Base-by-base conservation (phyloP, 2,329 filamentous ascomycete genomes). In the Cladorrhinum sp. region DNA sequence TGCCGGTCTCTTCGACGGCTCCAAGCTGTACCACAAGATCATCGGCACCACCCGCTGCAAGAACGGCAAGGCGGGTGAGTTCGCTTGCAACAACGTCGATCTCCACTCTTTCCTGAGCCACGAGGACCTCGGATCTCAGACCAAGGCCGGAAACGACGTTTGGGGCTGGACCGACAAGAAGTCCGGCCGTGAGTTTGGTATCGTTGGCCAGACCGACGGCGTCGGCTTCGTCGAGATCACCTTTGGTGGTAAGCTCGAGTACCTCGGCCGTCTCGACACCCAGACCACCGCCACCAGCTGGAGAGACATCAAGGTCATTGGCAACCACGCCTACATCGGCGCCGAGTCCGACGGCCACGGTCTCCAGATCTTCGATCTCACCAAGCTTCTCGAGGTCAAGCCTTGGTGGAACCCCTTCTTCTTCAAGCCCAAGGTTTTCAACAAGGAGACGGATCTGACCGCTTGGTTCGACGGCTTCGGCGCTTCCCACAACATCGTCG, bases 331-430 rank as follows among this genome's bases (percentile, higher is more conserved):
- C 61, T 71, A 77, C 59, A 73, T 77, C 59, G 75, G 75, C 33
- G 72, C 71, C 64, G 75, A 77, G 64, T 79, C 81, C 28, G 66
- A 69, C 49, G 70, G 76, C 65, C 84, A 87, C 71, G 80, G 82
- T 39, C 79, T 87, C 56, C 85, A 87, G 72, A 79, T 87, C 72
- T 87, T 87, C 68, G 84, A 87, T 71, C 79, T 86, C 80, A 79
- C 76, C 67, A 85, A 81, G 74, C 74, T 84, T 16, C 73, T 82
- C 58, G 72, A 73, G 26, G 69, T 84, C 60, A 74, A 80, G 70
- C 76, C 77, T 1, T 60, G 58, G 58, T 60, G 58, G 58, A 57
- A 60, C 46, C 53, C 53, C 20, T 55, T 24, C 7, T 56, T 56
- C 58, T 72, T 70, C 1, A 72, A 55, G 12, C 61, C 61, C 7